phyloP scores from a whole-genome alignment of 768 basidiomycete species.

The Hemileccinum impolitum region DNA sequence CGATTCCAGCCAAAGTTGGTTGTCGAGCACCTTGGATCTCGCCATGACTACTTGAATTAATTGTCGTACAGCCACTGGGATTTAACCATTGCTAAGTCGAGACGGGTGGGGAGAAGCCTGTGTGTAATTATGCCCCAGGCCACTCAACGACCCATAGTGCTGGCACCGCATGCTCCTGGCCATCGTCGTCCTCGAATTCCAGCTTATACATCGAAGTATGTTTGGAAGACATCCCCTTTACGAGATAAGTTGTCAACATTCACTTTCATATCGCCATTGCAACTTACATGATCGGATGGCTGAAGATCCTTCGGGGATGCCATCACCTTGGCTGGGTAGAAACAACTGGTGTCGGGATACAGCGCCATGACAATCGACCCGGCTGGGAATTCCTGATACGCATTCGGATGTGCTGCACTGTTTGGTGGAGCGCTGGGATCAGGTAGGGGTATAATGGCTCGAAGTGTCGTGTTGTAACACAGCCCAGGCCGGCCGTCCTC shows the following conservation, averaged over 20 bases:
- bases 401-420: constrained; percentile 60
- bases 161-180: constrained; percentile 73
- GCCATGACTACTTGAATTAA: too few species aligned
- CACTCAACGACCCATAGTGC: constrained; percentile 83
- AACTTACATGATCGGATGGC: constrained; percentile 37
- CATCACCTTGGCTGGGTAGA: constrained; percentile 83
- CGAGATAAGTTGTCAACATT: constrained; percentile 9
- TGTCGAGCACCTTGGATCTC: too few species aligned
- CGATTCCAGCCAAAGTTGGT: too few species aligned
- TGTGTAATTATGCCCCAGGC: constrained; percentile 50
- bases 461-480: constrained; percentile 66
- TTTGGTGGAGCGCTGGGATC: constrained; percentile 59
- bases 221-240: constrained; percentile 40
- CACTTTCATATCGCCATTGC: neutral
- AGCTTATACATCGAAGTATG: constrained; percentile 65
- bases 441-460: constrained; percentile 75
- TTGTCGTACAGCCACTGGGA: too few species aligned
- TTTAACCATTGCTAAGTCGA: too few species aligned
- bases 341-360: constrained; percentile 90
- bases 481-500: constrained; percentile 73
- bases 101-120: too few species aligned
- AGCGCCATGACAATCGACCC: constrained; percentile 80
- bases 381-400: constrained; percentile 67
- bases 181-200: constrained; percentile 87
- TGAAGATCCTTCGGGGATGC: constrained; percentile 53